These are phyloP conservation scores for Rhodotorula toruloides DNA, from an alignment of 768 basidiomycete genomes.

Conservation along the genomic window DNA sequence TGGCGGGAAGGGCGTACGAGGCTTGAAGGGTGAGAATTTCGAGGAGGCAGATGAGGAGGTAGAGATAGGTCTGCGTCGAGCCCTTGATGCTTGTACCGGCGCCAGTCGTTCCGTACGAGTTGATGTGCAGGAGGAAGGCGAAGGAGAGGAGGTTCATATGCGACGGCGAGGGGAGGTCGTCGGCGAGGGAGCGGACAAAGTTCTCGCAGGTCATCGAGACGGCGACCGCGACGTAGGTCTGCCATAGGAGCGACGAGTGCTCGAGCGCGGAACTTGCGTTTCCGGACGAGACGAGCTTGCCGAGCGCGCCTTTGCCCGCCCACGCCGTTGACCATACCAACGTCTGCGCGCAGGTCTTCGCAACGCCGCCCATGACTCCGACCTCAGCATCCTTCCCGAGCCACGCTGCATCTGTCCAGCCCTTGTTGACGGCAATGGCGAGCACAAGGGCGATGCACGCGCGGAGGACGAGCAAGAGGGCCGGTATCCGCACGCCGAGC, in stretches of 20 bases:
- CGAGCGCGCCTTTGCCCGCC: conserved; percentile 7
- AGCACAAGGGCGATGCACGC: not conserved
- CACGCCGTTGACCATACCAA: not conserved
- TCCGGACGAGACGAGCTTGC: not conserved
- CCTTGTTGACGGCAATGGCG: too few species aligned
- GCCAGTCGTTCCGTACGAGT: conserved; percentile 3
- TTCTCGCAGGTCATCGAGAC: conserved; percentile 16
- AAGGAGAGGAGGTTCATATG: conserved; percentile 32
- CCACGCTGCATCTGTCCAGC: too few species aligned
- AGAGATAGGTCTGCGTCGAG: conserved; percentile 14
- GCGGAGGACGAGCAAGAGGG: conserved; percentile 11
- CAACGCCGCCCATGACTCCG: too few species aligned
- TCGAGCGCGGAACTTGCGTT: not conserved
- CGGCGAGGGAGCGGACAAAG: conserved; percentile 20
- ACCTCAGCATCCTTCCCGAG: too few species aligned
- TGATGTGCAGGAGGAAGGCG: conserved; percentile 36
- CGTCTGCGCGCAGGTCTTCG: too few species aligned
- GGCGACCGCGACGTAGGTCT: conserved; percentile 13
- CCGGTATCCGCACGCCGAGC: conserved; percentile 4
- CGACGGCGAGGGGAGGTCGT: conserved; percentile 11
- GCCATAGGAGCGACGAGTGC: conserved; percentile 21
- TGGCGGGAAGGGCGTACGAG: conserved; percentile 11
- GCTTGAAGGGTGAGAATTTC: conserved; percentile 24
- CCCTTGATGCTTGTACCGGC: too few species aligned
- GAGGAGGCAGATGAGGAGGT: conserved; percentile 11